These are phyloP conservation scores for Cylindrotheca closterium DNA, from an alignment of 108 stramenopile genomes.

Conservation along the genomic window DNA sequence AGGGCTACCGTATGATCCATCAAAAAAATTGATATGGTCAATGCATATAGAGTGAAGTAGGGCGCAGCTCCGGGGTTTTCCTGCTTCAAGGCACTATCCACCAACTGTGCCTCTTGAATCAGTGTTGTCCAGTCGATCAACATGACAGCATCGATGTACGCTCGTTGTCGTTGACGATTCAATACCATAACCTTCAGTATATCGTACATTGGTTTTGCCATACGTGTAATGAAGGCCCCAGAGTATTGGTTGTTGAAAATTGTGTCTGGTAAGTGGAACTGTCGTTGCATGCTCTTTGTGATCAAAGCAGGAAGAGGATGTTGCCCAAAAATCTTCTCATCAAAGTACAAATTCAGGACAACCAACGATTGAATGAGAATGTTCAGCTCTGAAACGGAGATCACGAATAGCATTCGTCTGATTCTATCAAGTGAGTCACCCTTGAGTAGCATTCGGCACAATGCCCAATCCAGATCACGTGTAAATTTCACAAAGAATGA, in stretches of 20 bases:
- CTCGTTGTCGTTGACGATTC: constrained; percentile 73
- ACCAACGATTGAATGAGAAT: constrained; percentile 71
- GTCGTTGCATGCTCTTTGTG: constrained; percentile 55
- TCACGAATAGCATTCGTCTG: constrained; percentile 47
- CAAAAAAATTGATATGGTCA: constrained; percentile 43
- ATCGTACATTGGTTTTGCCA: constrained; percentile 81
- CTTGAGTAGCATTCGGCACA: constrained; percentile 55
- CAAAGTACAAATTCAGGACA: constrained; percentile 82
- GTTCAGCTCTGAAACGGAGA: constrained; percentile 53
- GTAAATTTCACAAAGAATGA: constrained; percentile 33
- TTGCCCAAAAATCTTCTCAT: constrained; percentile 73
- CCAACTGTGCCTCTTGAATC: constrained; percentile 53
- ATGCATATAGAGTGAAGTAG: constrained; percentile 61
- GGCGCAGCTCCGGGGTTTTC: constrained; percentile 44
- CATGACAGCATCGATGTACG: constrained; percentile 69
- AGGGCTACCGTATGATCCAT: constrained; percentile 73
- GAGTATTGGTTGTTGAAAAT: constrained; percentile 27
- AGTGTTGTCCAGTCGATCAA: constrained; percentile 63
- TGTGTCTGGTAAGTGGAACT: constrained; percentile 41
- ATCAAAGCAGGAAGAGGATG: constrained; percentile 51
- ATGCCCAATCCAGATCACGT: constrained; percentile 61
- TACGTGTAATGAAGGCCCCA: constrained; percentile 48
- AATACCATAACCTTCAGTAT: constrained; percentile 63
- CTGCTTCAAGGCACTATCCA: constrained; percentile 49
- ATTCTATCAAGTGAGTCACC: constrained; percentile 58